Evolutionary conservation across 73 alveolate genomes (phyloP), one percentile per base, ranked within the genome.

Genomic region (Paramecium bursaria): DNA sequence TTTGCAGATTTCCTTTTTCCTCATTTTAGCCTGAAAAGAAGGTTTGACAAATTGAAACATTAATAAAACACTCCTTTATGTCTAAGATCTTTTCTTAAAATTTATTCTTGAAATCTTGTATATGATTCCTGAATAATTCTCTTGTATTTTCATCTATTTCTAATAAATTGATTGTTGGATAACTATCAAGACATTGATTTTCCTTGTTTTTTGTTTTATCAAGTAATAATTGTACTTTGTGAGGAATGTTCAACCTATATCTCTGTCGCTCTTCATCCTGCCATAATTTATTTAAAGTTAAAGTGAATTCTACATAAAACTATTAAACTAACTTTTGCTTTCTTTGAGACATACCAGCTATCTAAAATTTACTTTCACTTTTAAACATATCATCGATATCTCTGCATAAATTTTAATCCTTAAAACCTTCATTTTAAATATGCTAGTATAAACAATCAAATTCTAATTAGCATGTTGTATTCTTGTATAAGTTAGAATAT

Each of bases 261-360:
- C 88, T 75, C 26, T 61, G 25, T 7, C 74, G 48, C 22, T 75
- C 48, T 33, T 75, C 88, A 31, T 75, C 88, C 11, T 26, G 27
- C 88, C 88, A 75, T 13, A 75, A 39, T 31, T 75, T 61, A 50
- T 75, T 75, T 4, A 75, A 19, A 17, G 77, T 47, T 75, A 46
- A 46, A 33, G 88, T 75, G 11, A 75, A 33, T 50, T 75, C 49
- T 33, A 75, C 79, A 13, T 55, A 44, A 19, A 75, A 50, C 50
- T 75, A 75, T 31, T 50, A 30, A 23, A 22, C 46, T 14, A 60
- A 48, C 13, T 30, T 31, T 30, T 60, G 25, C 19, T 51, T 51
- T 27, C 60, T 60, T 60, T 30, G 35, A 30, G 46, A 60, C 9
- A 30, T 31, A 23, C 54, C 25, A 35, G 23, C 23, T 30, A 30